Evolutionary conservation across 2,329 filamentous ascomycete genomes (phyloP).

Genomic region (Hypoxylon sp.): DNA sequence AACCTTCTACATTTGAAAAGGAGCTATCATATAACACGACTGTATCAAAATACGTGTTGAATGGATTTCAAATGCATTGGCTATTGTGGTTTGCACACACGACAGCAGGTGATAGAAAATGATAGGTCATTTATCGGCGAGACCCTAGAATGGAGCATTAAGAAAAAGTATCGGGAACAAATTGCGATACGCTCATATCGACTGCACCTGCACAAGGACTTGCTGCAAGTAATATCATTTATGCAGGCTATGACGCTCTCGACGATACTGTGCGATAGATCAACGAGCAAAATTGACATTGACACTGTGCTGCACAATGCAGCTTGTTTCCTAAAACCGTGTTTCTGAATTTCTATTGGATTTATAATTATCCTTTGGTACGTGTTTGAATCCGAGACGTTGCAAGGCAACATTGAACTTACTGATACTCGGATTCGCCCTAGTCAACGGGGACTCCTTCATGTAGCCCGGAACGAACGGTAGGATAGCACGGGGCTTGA

Average conservation of each 20-base stretch:
- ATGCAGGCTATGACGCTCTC: slow-evolving; percentile 21
- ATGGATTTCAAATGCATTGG: slow-evolving; percentile 26
- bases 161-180: slow-evolving; percentile 32
- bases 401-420: background rate
- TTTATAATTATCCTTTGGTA: slow-evolving; percentile 28
- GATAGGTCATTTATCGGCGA: slow-evolving; percentile 41
- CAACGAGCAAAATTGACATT: slow-evolving; percentile 9
- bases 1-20: slow-evolving; percentile 2
- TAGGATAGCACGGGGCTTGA: slow-evolving; percentile 13
- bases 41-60: slow-evolving; percentile 23
- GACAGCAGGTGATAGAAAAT: slow-evolving; percentile 39
- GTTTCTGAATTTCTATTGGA: slow-evolving; percentile 16
- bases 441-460: slow-evolving; percentile 15
- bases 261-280: slow-evolving; percentile 26
- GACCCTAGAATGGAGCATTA: slow-evolving; percentile 29
- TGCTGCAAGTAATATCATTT: slow-evolving; percentile 44
- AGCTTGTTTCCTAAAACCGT: slow-evolving; percentile 17
- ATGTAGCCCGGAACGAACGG: slow-evolving; percentile 21
- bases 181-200: slow-evolving; percentile 31
- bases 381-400: slow-evolving; percentile 9
- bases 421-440: background rate
- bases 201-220: slow-evolving; percentile 34
- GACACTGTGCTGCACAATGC: slow-evolving; percentile 30
- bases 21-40: slow-evolving; percentile 12
- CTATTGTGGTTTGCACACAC: slow-evolving; percentile 27